Evolutionary conservation across 2,329 filamentous ascomycete species (phyloP), one percentile per base, ranked within the genome.

Genomic region (Rutstroemia sydowiana): DNA sequence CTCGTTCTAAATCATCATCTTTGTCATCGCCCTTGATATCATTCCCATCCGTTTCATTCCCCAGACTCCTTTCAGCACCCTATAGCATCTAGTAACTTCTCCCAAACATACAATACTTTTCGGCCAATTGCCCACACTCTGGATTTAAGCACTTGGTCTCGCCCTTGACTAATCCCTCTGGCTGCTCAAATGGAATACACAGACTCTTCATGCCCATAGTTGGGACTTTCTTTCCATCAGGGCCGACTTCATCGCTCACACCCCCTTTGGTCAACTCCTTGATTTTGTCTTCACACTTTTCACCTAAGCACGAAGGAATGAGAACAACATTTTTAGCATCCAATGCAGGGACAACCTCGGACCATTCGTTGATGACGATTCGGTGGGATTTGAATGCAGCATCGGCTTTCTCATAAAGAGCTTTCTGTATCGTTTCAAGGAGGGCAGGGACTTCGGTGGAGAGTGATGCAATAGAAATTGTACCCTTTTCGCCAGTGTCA

Each of bases 21-120:
- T 26, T 51, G 36, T 23, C 32, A 43, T 49, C 46, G 23, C 41
- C 47, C 41, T 46, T 45, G 41, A 51, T 46, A 36, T 51, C 42
- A 32, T 18, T 11, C 21, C 30, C n/a, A 32, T 16, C 37, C 26
- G 14, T 13, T 31, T 9, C 32, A 30, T 16, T 36, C 43, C 50
- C 39, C 51, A 56, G 54, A 45, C 54, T 49, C 54, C 30, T 21
- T 46, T 45, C 42, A 26, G 26, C 42, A 34, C 31, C 18, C 23
- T 26, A 26, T 26, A 26, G 23, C 20, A 48, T 40, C 55, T 64
- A 68, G 49, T 68, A 68, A 63, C 48, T 85, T 72, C 86, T 78
- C 64, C 92, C 92, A 71, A 96, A 97, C 84, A 96, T 86, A 70
- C 88, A 87, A 86, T 88, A 97, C 65, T 85, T 80, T 75, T 92